phyloP scores from a whole-genome alignment of 805 yeast species.

The Yarrowia sp. region DNA sequence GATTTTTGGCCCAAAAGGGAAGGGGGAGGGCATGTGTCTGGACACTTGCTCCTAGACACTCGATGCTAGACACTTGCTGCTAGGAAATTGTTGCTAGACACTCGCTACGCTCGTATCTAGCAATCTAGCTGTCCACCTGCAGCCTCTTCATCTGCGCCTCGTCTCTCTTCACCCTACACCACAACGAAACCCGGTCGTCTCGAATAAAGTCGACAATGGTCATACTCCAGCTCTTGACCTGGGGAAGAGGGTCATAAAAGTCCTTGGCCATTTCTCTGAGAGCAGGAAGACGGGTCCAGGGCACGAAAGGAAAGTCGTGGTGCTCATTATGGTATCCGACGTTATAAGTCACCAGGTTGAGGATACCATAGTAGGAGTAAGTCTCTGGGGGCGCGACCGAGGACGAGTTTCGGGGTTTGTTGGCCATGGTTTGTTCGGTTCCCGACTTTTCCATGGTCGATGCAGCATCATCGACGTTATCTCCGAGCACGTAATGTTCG shows the following conservation, averaged over 20 bases:
- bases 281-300: constrained; percentile 77
- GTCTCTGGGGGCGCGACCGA: constrained; percentile 64
- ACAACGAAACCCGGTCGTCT: constrained; percentile 64
- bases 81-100: no score
- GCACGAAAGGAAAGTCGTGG: constrained; percentile 90
- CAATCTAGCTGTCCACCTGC: neutral
- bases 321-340: constrained; percentile 95
- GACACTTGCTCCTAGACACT: no score
- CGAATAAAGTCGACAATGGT: constrained; percentile 70
- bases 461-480: constrained; percentile 2
- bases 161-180: constrained; percentile 73
- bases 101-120: no score
- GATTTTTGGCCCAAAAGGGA: no score
- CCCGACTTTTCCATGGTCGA: neutral
- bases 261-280: constrained; percentile 68
- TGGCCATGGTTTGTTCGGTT: neutral
- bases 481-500: constrained; percentile 73
- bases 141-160: constrained; percentile 24
- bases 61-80: no score
- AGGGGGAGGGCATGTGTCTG: no score
- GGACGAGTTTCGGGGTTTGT: neutral
- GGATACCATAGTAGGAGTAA: constrained; percentile 78
- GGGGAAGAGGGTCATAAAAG: constrained; percentile 77
- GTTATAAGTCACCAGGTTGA: constrained; percentile 80
- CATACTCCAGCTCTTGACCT: constrained; percentile 72